A percentile compares a stretch with the other conserved stretches of the same genome.
phyloP scores from a whole-genome alignment of 257 asterid species.

The Datura wrightii region DNA sequence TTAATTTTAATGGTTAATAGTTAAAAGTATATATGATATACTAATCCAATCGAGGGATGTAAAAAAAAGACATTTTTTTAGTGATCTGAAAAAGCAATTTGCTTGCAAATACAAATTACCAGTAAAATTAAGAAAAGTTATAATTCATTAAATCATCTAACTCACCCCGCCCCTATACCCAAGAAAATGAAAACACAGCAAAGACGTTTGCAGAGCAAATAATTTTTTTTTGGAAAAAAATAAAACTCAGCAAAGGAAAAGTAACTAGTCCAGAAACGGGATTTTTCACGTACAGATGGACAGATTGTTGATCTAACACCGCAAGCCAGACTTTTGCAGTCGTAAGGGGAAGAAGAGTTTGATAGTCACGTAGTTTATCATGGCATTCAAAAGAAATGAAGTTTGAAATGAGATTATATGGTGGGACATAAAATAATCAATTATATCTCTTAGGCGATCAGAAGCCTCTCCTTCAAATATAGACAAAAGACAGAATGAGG shows the following conservation, averaged over 20 bases:
- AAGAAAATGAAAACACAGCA: background rate
- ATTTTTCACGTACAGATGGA: background rate
- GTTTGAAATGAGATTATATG: background rate
- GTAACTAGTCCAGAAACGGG: background rate
- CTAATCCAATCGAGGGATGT: background rate
- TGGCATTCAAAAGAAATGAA: slow-evolving; percentile 3
- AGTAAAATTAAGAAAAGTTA: background rate
- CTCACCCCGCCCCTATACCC: background rate
- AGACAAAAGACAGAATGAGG: background rate
- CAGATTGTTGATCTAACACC: background rate
- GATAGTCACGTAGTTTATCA: background rate
- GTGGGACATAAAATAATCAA: background rate
- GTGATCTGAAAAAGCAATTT: background rate
- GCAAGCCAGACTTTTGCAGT: slow-evolving; percentile 3
- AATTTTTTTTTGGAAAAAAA: background rate
- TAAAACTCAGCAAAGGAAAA: background rate
- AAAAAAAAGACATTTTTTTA: no score
- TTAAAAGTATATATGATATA: background rate
- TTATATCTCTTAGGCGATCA: background rate
- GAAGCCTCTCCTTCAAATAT: background rate
- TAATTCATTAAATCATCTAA: background rate
- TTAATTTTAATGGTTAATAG: background rate
- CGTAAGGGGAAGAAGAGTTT: background rate
- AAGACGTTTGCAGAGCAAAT: background rate
- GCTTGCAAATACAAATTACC: background rate